Conservation (phyloP, 2,329 filamentous ascomycete genomes). For the Bipolaris sorokiniana region DNA sequence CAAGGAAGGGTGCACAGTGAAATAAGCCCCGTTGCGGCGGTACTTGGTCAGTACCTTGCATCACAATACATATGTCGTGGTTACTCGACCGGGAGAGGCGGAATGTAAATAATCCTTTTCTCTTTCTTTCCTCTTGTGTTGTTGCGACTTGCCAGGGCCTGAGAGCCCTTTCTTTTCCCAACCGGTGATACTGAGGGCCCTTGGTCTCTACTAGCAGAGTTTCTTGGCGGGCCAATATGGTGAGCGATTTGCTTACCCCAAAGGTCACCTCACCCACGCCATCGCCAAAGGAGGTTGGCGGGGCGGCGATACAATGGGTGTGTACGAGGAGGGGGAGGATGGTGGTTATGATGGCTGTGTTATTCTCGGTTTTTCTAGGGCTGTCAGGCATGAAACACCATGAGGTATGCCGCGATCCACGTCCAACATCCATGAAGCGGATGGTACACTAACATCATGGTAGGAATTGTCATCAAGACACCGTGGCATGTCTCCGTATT, state of each 20-base stretch:
- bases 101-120: background rate
- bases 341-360: constrained; percentile 26
- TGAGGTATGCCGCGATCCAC: constrained; percentile 17
- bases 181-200: background rate
- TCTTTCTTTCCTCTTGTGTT: background rate
- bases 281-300: constrained; percentile 29
- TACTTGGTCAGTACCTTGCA: background rate
- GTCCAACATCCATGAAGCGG: background rate
- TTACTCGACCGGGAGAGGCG: no score
- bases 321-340: constrained; percentile 40
- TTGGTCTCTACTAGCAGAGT: background rate
- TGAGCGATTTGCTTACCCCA: constrained; percentile 30
- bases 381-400: constrained; percentile 26
- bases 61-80: background rate
- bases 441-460: constrained; percentile 6
- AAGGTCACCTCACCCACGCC: constrained; percentile 37
- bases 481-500: constrained; percentile 33
- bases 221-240: constrained; percentile 19
- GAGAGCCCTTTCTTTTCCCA: background rate
- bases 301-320: constrained; percentile 40
- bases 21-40: background rate
- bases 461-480: constrained; percentile 38
- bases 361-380: constrained; percentile 30
- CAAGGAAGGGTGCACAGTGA: background rate
- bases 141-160: background rate